Conservation (phyloP, 768 basidiomycete genomes). For the Brasilioporus rufonigricans region DNA sequence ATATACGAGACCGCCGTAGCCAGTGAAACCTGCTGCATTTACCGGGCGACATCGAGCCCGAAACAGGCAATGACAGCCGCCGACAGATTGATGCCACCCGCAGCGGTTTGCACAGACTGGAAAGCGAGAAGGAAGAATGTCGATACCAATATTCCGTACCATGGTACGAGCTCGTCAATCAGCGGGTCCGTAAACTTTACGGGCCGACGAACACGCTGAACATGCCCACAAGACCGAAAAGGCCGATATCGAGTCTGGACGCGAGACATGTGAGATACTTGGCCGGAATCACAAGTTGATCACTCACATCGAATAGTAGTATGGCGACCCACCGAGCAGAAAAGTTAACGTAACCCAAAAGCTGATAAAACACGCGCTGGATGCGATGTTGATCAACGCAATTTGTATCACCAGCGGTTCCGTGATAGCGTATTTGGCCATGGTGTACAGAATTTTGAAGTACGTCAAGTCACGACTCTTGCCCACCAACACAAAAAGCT, state of each 20-base stretch:
- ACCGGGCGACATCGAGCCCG: slow-evolving; percentile 72
- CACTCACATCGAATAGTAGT: slow-evolving; percentile 67
- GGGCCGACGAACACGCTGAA: slow-evolving; percentile 70
- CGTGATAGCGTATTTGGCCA: slow-evolving; percentile 73
- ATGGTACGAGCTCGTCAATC: slow-evolving; percentile 71
- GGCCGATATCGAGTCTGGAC: slow-evolving; percentile 55
- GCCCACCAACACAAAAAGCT: slow-evolving; percentile 54
- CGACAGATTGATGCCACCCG: slow-evolving; percentile 65
- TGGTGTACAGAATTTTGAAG: slow-evolving; percentile 64
- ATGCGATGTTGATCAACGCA: slow-evolving; percentile 56
- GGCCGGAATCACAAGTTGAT: slow-evolving; percentile 8
- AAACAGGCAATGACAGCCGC: slow-evolving; percentile 70
- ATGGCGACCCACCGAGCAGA: slow-evolving; percentile 72
- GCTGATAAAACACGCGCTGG: slow-evolving; percentile 55
- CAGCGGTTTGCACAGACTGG: slow-evolving; percentile 64
- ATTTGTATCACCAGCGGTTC: slow-evolving; percentile 78
- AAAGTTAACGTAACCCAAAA: slow-evolving; percentile 82
- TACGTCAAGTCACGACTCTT: slow-evolving; percentile 69
- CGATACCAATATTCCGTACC: slow-evolving; percentile 69
- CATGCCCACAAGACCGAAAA: slow-evolving; percentile 74
- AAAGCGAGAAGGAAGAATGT: slow-evolving; percentile 46
- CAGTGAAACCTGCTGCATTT: slow-evolving; percentile 68
- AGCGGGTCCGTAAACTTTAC: slow-evolving; percentile 53
- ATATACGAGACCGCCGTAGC: slow-evolving; percentile 58
- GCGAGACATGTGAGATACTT: slow-evolving; percentile 1